Evolutionary conservation across 2,329 filamentous ascomycete genomes (phyloP), one percentile per base, ranked within the genome.

Genomic region (Byssochlamys sp.): DNA sequence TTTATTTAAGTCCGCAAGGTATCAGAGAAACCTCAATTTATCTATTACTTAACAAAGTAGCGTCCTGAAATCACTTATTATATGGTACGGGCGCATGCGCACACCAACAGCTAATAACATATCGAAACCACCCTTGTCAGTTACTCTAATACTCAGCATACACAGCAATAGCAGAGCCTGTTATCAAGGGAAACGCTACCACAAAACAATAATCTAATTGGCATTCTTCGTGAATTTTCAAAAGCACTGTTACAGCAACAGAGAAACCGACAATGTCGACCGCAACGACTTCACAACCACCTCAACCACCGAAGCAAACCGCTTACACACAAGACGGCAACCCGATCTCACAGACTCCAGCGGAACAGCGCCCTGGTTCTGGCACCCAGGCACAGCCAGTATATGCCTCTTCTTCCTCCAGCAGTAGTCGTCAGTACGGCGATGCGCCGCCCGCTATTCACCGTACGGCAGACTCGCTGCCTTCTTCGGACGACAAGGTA

Each of bases 261-360:
- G 7, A 45, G 14, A 9, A 24, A 45, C 39, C 14, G 6, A 45
- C n/a, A 28, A 55, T 53, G 53, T 35, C 57, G 56, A 55, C 53
- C 26, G 51, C 48, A 50, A 52, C 33, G 25, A 58, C 14, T 55
- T 55, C 55, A 26, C 64, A 66, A 58, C 62, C 65, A 12, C 54
- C 64, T 25, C 70, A 73, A 61, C 71, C 71, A 3, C 67, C 70
- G 24, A 71, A 72, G 61, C 56, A 73, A 67, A 63, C 68, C 2
- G 60, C 66, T 50, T 73, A 73, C 60, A 60, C 61, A 33, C 69
- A 72, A 60, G 27, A 66, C 54, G 58, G 59, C 10, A 73, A 73
- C 54, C 71, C 71, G n/a, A 59, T 73, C 5, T 64, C 67, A 3
- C 69, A 70, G 11, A 66, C 57, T 6, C 66, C 69, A 4, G 48